phyloP scores from a whole-genome alignment of 306 rosid species.

The Gastrolobium bilobum region DNA sequence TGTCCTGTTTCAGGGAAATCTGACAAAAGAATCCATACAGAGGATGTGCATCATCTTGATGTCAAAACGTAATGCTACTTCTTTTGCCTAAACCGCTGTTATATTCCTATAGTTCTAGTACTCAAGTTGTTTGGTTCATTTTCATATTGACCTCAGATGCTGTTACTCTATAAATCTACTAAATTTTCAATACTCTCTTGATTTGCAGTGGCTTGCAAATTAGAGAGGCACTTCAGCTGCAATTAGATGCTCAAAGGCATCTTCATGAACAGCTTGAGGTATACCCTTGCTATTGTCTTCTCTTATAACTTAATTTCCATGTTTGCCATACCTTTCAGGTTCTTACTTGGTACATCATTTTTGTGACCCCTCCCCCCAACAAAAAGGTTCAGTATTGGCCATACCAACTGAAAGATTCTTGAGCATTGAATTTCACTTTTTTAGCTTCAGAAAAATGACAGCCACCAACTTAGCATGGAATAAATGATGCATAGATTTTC shows the following conservation, averaged over 20 bases:
- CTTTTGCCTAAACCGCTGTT: conserved; percentile 8
- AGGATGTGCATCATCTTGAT: conserved; percentile 63
- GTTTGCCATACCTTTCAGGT: conserved; percentile 16
- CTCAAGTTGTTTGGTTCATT: conserved; percentile 17
- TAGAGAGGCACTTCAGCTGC: conserved; percentile 86
- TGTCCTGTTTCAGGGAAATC: conserved; percentile 72
- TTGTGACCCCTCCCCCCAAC: not conserved
- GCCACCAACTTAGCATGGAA: not conserved
- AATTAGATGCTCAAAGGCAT: conserved; percentile 86
- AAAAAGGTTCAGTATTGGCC: not conserved
- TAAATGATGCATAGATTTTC: conserved; percentile 16
- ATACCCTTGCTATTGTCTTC: conserved; percentile 27
- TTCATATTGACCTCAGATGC: conserved; percentile 7
- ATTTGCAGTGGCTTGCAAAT: conserved; percentile 78
- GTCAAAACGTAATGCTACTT: conserved; percentile 66
- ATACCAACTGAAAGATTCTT: conserved; percentile 34
- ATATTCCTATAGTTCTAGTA: not conserved
- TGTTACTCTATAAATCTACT: conserved; percentile 19
- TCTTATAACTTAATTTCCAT: not conserved
- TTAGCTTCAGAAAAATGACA: not conserved
- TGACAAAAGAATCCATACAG: conserved; percentile 59
- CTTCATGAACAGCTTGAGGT: conserved; percentile 98
- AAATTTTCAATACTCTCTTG: conserved; percentile 10
- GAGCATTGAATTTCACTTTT: conserved; percentile 10
- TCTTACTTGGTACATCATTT: conserved; percentile 1